Base-by-base conservation (phyloP, 2,329 filamentous ascomycete genomes). In the Diaporthe ampelina region DNA sequence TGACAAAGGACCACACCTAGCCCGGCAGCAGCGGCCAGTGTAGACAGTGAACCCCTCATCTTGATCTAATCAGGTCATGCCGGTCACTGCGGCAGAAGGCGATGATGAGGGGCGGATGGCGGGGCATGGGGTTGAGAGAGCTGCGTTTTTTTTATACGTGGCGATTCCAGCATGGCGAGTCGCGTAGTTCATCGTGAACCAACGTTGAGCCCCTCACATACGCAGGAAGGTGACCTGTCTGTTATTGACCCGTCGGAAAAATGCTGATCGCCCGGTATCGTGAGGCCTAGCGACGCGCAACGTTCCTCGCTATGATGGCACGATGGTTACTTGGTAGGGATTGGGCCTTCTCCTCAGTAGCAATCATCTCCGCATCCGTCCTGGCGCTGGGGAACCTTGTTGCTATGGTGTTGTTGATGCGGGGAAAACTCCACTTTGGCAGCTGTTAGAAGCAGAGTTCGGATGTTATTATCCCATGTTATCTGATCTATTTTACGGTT, bases 361-460 rank as follows among this genome's bases (percentile, higher is more conserved):
- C 48, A 68, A 68, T 68, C 63, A 68, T 68, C 48, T 68, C 63
- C 63, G 40, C 63, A 68, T 68, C 48, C 5, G 63, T 68, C 32
- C n/a, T 54, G 63, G 63, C 32, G 63, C 63, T 54, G 63, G 32
- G 48, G 63, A 45, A 45, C 45, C 63, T 54, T 54, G 63, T 37
- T 24, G 32, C 19, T 1, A 3, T 68, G n/a, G 48, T 68, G 40
- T 40, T 54, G 32, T 54, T 68, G 48, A 54, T 68, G 63, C 63
- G 63, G 63, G 63, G 63, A 68, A 68, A 40, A 8, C 63, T 68
- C 63, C 63, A 54, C 63, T 40, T 54, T 54, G 48, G 48, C 40
- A 8, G 63, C 48, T 17, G 15, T 29, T 37, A n/a, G 48, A 19
- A 17, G 2, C 63, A 54, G 32, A 68, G 13, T 29, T 68, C 63